Conservation (phyloP, 73 alveolate genomes). For the Paraurostyla sp. region DNA sequence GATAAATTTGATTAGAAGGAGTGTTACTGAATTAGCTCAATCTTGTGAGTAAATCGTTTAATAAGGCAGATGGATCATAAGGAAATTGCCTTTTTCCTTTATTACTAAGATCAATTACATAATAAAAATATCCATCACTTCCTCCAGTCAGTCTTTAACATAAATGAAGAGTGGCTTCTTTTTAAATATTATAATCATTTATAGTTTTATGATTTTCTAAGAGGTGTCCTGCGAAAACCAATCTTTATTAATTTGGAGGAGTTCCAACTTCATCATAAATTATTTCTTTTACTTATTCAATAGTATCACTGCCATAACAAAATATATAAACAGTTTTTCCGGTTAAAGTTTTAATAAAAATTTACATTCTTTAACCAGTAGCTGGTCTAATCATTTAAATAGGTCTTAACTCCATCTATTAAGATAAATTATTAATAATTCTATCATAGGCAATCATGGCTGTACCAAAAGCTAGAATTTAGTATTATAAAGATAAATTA, state of each 20-base stretch:
- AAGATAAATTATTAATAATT: not conserved
- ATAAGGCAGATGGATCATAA: too few relatives aligned
- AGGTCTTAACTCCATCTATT: not conserved
- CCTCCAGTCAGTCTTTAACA: too few relatives aligned
- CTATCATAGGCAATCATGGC: constrained; percentile 10
- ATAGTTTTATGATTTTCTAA: too few relatives aligned
- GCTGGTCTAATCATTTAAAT: not conserved
- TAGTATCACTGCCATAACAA: constrained; percentile 31
- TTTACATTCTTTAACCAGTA: not conserved
- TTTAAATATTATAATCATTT: too few relatives aligned
- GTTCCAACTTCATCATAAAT: constrained; percentile 88
- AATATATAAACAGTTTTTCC: constrained; percentile 73
- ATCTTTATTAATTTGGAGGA: constrained; percentile 88
- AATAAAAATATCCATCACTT: too few relatives aligned
- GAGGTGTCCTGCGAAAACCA: constrained; percentile 85
- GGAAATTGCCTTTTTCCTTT: too few relatives aligned
- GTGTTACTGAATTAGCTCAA: too few relatives aligned
- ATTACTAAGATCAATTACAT: too few relatives aligned
- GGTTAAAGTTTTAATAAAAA: constrained; percentile 63
- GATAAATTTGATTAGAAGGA: too few relatives aligned
- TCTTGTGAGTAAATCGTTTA: too few relatives aligned
- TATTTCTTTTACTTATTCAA: constrained; percentile 64
- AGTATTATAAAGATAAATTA: not conserved
- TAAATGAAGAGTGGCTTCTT: too few relatives aligned
- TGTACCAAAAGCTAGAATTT: not conserved